These are phyloP conservation scores for Emergomyces pasteurianus DNA, from an alignment of 2,329 filamentous ascomycete species.

Conservation along the genomic window DNA sequence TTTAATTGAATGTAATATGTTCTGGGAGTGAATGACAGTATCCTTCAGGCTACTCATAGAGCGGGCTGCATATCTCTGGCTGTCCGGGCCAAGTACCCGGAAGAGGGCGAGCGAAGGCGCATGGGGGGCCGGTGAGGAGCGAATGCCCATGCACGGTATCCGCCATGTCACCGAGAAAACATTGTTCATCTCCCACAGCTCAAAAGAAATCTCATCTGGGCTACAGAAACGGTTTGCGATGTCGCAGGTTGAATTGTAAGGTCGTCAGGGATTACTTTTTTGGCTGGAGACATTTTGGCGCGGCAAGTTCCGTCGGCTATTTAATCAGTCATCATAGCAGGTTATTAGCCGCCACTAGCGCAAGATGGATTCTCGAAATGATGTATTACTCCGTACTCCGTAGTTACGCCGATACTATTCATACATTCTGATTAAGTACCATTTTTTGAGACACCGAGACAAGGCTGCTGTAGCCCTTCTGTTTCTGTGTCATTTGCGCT, in stretches of 20 bases:
- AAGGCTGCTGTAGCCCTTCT: not conserved
- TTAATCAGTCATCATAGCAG: not conserved
- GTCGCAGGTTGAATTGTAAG: not conserved
- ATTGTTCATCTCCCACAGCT: conserved; percentile 27
- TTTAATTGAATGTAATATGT: not conserved
- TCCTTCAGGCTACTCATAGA: not conserved
- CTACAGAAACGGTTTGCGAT: not conserved
- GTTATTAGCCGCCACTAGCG: not conserved
- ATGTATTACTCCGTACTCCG: not conserved
- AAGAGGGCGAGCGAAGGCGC: not conserved
- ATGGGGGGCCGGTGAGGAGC: conserved; percentile 14
- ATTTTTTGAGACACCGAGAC: not conserved
- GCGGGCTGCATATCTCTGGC: not conserved
- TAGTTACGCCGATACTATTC: not conserved
- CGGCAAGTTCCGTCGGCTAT: not conserved
- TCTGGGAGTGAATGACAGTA: not conserved
- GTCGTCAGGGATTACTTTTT: not conserved
- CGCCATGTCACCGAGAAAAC: conserved; percentile 31
- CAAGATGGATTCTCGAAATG: not conserved
- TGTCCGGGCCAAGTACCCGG: conserved; percentile 2
- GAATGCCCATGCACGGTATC: conserved; percentile 26
- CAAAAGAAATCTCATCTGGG: not conserved
- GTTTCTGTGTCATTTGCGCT: not conserved
- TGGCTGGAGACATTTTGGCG: conserved; percentile 1
- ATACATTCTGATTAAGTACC: no score